Base-by-base conservation (phyloP, 2,329 filamentous ascomycete species). In the Neofusicoccum ribis region DNA sequence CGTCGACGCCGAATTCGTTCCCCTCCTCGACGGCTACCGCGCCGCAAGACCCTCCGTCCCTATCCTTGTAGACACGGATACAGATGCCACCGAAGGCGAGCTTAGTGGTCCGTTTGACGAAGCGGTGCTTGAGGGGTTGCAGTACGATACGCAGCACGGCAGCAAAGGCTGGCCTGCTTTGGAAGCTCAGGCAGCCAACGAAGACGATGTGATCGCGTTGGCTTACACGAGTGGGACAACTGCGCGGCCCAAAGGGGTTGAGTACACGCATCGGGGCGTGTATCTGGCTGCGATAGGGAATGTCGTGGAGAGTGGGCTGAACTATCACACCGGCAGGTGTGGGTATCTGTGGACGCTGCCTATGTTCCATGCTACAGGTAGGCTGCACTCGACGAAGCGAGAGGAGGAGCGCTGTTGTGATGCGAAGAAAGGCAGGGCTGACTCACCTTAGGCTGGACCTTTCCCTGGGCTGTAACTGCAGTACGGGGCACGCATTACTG, bases 171-270 rank as follows among this genome's bases (percentile, higher is more conserved):
- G 95, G 94, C 84, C 83, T 14, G 91, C 86, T 0, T 84, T 98
- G 27, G 85, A 91, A 67, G 84, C 86, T 1, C 89, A 93, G 69
- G 85, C 86, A 3, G 80, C 83, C 1, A 85, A 92, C 71, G 95
- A 99, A 76, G 90, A 97, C 69, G 88, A 88, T 67, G 85, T 92
- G 70, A 85, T 98, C 67, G 92, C 93, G 3, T 87, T 99, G 64
- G 92, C 94, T 1, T 98, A 98, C 76, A 99, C 95, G 0, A 95
- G 91, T 34, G 94, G 94, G 3, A 98, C 95, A 0, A 98, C 95
- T 0, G 93, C 93, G 0, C 84, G 86, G 36, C 95, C 95, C 1
- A 98, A 99, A 77, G 95, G 95, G 5, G 94, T 97, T 3, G 88
- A 96, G 64, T 97, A 91, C 74, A 97, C 92, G 1, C 92, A 98